A percentile compares a stretch with the other conserved stretches of the same genome.
Evolutionary conservation across 2,329 filamentous ascomycete genomes (phyloP).

Genomic region (Penicillium rolfsii): DNA sequence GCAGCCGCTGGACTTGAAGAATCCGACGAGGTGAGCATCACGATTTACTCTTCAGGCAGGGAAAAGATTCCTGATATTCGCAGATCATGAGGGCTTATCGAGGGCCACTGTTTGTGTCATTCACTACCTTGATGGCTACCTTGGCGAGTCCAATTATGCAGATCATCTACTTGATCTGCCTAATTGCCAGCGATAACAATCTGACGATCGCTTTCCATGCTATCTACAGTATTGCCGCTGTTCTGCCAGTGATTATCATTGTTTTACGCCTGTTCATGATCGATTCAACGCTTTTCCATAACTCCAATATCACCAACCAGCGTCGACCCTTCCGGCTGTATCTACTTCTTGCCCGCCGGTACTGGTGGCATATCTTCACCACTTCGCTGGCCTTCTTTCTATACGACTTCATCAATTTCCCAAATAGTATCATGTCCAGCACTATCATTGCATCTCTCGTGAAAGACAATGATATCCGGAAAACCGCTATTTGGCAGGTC

Average conservation of each 20-base stretch:
- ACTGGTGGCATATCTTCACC: conserved; percentile 34
- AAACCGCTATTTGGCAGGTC: conserved; percentile 42
- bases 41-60: background rate
- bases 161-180: conserved; percentile 42
- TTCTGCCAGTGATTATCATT: conserved; percentile 39
- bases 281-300: conserved; percentile 38
- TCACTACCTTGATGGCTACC: conserved; percentile 43
- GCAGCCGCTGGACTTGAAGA: conserved; percentile 44
- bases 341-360: conserved; percentile 32
- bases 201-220: conserved; percentile 35
- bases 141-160: conserved; percentile 38
- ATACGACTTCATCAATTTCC: conserved; percentile 46
- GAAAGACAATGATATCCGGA: conserved; percentile 36
- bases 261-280: conserved; percentile 41
- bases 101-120: conserved; percentile 42
- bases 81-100: conserved; percentile 33
- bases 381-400: conserved; percentile 42
- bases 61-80: background rate
- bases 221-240: conserved; percentile 39
- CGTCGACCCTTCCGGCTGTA: conserved; percentile 31
- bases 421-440: conserved; percentile 43
- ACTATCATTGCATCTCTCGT: conserved; percentile 41
- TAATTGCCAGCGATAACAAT: conserved; percentile 43
- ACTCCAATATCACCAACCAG: conserved; percentile 38
- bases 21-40: conserved; percentile 33